These are phyloP conservation scores for Azolla pinnata DNA, from an alignment of 75 land plant genomes.

Conservation along the genomic window DNA sequence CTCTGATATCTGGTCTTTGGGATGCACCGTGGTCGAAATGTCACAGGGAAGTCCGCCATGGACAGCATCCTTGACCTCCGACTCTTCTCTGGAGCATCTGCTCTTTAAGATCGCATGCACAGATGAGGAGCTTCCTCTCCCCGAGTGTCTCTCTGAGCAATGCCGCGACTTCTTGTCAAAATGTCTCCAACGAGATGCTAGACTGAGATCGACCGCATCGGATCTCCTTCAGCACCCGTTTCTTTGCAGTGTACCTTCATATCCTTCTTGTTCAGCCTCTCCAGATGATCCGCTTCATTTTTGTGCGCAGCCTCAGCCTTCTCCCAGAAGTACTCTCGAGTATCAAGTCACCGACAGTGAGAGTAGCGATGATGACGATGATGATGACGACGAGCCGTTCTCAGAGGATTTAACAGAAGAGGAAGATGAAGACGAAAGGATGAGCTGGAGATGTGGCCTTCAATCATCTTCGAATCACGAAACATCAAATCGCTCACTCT, in stretches of 20 bases:
- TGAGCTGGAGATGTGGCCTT: no score
- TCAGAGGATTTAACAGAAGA: background rate
- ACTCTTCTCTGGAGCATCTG: slow-evolving; percentile 10
- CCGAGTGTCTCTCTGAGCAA: slow-evolving; percentile 12
- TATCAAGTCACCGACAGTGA: background rate
- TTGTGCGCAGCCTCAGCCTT: no score
- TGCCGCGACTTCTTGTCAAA: slow-evolving; percentile 34
- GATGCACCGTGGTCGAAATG: slow-evolving; percentile 40
- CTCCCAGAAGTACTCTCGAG: slow-evolving; percentile 1
- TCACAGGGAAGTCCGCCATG: slow-evolving; percentile 39
- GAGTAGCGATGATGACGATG: background rate
- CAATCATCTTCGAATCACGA: no score
- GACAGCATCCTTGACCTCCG: slow-evolving; percentile 5
- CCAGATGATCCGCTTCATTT: no score
- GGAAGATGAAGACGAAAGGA: background rate
- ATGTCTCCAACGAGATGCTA: slow-evolving; percentile 28
- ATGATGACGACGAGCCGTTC: background rate
- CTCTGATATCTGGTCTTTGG: slow-evolving; percentile 31
- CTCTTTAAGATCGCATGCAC: slow-evolving; percentile 35
- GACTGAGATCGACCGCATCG: slow-evolving; percentile 20
- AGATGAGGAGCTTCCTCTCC: slow-evolving; percentile 25
- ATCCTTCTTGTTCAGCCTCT: background rate
- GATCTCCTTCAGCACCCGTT: slow-evolving; percentile 36
- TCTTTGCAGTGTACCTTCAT: background rate
- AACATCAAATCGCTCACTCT: background rate